Evolutionary conservation across 805 yeast genomes (phyloP), one percentile per base, ranked within the genome.

Genomic region (Wickerhamomyces bovis): DNA sequence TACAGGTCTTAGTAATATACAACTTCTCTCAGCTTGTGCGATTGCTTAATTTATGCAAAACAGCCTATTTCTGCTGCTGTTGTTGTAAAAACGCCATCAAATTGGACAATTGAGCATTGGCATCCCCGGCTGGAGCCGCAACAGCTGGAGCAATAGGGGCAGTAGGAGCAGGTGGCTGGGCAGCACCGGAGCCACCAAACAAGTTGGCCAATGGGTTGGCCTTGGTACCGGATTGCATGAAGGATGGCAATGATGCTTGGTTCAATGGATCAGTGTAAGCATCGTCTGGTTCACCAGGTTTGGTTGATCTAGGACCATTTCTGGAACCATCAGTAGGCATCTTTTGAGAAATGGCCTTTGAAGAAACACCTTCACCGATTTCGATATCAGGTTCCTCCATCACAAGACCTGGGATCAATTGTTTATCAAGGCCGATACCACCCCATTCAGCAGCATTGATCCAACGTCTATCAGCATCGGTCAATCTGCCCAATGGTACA

Each of bases 311-410:
- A 28, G 95, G 95, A 4, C 95, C 96, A 64, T 84, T 83, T 68
- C 86, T 78, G 6, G 89, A 78, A 18, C 88, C 81, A 64, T 89
- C 89, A 5, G 96, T 88, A 16, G 96, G 96, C 95, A 89, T 86
- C 63, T 88, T 86, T 67, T 81, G 82, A 11, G 95, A 84, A 67
- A 88, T 88, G 18, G 96, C 89, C 65, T 90, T 90, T 4, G 96
- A 87, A 1, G 96, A 84, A 43, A 88, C 86, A 52, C 97, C 97
- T 42, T 88, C 81, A 43, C 98, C 98, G 45, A 94, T 87, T 64
- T 90, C 97, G 57, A 92, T 94, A 69, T 94, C 99, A 3, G 99
- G 99, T 68, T 94, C 99, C 64, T 94, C 98, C 62, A 94, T 79
- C 15, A 83, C 87, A 59, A 88, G 69, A 44, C 96, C 96, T 39